phyloP scores from a whole-genome alignment of 768 basidiomycete species.

The Suillus sp. region DNA sequence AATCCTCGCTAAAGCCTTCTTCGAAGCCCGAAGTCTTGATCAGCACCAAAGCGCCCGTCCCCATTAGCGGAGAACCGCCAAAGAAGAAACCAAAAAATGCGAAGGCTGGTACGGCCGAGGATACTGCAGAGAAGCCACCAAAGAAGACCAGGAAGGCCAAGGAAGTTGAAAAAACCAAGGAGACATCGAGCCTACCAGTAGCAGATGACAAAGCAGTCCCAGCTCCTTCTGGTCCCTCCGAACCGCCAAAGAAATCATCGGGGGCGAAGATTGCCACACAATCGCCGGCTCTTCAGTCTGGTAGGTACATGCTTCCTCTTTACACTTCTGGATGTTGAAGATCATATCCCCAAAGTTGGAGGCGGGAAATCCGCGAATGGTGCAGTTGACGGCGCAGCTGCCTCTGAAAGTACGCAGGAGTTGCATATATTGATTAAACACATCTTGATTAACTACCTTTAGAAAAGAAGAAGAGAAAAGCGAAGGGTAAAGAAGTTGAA shows the following conservation, averaged over 20 bases:
- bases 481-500: background rate
- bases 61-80: conserved; percentile 9
- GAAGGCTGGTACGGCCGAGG: conserved; percentile 8
- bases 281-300: background rate
- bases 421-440: background rate
- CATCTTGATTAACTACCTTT: background rate
- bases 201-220: background rate
- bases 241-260: background rate
- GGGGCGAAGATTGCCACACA: background rate
- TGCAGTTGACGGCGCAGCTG: background rate
- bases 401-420: conserved; percentile 1
- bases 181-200: background rate
- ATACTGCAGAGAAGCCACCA: background rate
- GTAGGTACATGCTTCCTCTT: background rate
- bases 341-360: background rate
- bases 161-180: conserved; percentile 1
- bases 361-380: background rate
- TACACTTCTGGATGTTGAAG: background rate
- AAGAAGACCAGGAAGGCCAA: conserved; percentile 16
- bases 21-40: conserved; percentile 14
- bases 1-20: background rate
- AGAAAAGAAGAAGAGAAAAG: conserved; percentile 2
- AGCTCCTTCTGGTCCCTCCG: background rate
- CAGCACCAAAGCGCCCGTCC: background rate
- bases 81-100: conserved; percentile 9